These are phyloP conservation scores for Aspergillus sp. DNA, from an alignment of 2,329 filamentous ascomycete genomes.

Conservation along the genomic window DNA sequence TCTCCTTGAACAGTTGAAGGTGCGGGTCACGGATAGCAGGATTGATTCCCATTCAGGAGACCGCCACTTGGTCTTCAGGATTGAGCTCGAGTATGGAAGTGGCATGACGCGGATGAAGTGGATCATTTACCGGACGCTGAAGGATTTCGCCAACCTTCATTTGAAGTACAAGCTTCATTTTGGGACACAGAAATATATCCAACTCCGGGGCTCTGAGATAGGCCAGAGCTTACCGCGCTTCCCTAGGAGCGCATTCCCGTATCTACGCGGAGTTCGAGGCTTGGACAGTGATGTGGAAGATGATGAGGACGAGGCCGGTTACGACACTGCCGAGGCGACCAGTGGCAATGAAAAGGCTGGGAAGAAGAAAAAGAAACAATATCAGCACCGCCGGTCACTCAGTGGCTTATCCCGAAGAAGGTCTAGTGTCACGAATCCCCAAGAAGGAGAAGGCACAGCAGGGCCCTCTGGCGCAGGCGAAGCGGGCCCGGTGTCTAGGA, in stretches of 20 bases:
- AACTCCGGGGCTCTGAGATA: constrained; percentile 57
- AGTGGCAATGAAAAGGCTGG: constrained; percentile 56
- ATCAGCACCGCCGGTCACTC: constrained; percentile 41
- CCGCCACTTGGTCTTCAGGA: constrained; percentile 76
- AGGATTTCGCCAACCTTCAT: constrained; percentile 87
- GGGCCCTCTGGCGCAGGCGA: constrained; percentile 22
- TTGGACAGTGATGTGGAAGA: constrained; percentile 74
- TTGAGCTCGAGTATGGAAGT: constrained; percentile 92
- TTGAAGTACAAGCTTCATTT: constrained; percentile 84
- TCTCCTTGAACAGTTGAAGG: constrained; percentile 85
- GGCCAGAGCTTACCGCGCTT: constrained; percentile 80
- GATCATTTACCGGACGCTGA: constrained; percentile 77
- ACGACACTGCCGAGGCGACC: constrained; percentile 49
- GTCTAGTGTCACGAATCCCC: constrained; percentile 40
- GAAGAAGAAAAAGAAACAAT: constrained; percentile 39
- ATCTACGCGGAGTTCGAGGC: constrained; percentile 69
- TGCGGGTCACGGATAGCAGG: constrained; percentile 74
- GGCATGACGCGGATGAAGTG: constrained; percentile 94
- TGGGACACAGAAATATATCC: constrained; percentile 72
- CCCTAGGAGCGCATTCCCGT: constrained; percentile 80
- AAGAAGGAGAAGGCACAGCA: constrained; percentile 30
- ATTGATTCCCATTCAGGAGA: constrained; percentile 49
- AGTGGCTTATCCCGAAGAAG: constrained; percentile 50
- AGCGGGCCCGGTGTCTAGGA: constrained; percentile 32
- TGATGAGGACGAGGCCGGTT: constrained; percentile 42